A percentile compares a stretch with the other conserved stretches of the same genome.
Evolutionary conservation across 495 filamentous ascomycete genomes (phyloP).

Genomic region (Penicillium longicatenatum): DNA sequence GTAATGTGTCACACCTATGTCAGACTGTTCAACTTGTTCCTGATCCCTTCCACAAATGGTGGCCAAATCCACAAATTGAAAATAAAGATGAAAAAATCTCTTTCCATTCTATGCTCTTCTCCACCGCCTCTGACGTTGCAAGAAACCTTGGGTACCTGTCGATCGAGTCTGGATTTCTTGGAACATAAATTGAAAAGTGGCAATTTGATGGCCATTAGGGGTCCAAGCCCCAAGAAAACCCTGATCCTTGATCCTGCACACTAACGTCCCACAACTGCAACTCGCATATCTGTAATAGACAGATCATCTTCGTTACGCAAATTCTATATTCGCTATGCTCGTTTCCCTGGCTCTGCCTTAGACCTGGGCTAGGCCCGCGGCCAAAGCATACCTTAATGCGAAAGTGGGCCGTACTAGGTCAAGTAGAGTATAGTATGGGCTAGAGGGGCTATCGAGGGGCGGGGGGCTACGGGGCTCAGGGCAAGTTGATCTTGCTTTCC

Average conservation of each 20-base stretch:
- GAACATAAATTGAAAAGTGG: not conserved
- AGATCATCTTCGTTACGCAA: not conserved
- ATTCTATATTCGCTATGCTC: constrained; percentile 1
- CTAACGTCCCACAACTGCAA: not conserved
- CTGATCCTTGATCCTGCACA: not conserved
- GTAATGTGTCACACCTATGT: not conserved
- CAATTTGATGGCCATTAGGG: not conserved
- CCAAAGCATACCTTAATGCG: constrained; percentile 20
- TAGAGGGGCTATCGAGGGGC: not conserved
- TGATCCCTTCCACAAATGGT: not conserved
- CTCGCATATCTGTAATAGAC: not conserved
- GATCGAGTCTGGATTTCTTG: constrained; percentile 25
- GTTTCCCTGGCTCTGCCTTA: constrained; percentile 11
- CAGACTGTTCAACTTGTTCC: not conserved
- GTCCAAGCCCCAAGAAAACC: not conserved
- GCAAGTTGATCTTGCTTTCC: constrained; percentile 8
- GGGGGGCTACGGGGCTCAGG: no score
- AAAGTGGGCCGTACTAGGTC: constrained; percentile 15
- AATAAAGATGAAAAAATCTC: not conserved
- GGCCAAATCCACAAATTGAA: not conserved
- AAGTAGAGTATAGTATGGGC: not conserved
- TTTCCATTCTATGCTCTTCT: not conserved
- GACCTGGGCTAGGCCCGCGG: constrained; percentile 14
- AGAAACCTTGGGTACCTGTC: constrained; percentile 23
- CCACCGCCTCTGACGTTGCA: constrained; percentile 28